Evolutionary conservation across 164 flowering plant species (phyloP), one percentile per base, ranked within the genome.

Genomic region (Saururus chinensis): DNA sequence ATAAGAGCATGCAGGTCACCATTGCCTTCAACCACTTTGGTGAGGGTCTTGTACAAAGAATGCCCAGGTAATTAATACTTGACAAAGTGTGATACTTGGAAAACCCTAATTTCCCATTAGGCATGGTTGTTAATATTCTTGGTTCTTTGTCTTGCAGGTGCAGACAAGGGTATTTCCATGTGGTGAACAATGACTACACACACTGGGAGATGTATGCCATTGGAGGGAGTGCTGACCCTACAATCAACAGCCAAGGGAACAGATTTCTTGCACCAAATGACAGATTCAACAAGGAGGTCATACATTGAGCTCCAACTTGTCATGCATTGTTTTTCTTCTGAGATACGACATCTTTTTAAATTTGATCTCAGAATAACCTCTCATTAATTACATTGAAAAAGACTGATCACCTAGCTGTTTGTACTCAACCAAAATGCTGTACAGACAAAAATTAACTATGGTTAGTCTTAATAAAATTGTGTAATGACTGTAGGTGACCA

Each of bases 141-240:
- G 37, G 37, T 30, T 30, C 49, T 11, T 37, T 51, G 23, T 4
- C 7, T 51, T 72, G 71, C 78, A 86, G 92, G 62, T 85, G 95
- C 56, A 80, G 95, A 56, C 84, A 76, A 68, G 96, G 96, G 7
- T 82, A 81, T 52, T 84, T 88, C 51, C 91, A 88, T 71, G 86
- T 87, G 73, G 95, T 87, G 70, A 87, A 87, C 73, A 87, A 87
- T 71, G 89, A 86, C 82, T 86, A 86, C 63, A 78, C 88, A 0
- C 87, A 84, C 51, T 87, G 93, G 95, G 73, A 77, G 60, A 85
- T 83, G 89, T 88, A 88, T 66, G 95, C 95, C 8, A 84, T 88
- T 65, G 96, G 96, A 51, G 96, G 96, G 14, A 88, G 96, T 74
- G 88, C 87, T 11, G 19, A 60, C 5, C 96, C 92, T 1, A 88